These are phyloP conservation scores for Neoconidiobolus thromboides DNA, from an alignment of 371 early-diverging fungal species.

Conservation along the genomic window DNA sequence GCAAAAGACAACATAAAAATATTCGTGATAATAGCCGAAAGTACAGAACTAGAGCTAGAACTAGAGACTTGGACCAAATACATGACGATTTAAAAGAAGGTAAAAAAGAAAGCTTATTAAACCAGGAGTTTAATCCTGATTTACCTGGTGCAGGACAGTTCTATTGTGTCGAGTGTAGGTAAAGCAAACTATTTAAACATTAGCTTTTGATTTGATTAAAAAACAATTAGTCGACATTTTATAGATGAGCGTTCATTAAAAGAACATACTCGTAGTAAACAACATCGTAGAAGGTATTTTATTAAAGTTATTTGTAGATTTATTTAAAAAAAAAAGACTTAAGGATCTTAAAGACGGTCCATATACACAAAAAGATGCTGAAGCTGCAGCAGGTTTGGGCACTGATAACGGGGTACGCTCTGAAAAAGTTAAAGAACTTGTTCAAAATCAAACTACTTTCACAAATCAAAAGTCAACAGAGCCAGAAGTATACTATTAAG, in stretches of 20 bases:
- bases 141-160: constrained; percentile 3
- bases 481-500: too few relatives aligned
- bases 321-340: constrained; percentile 17
- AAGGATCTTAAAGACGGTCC: constrained; percentile 59
- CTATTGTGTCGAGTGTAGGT: constrained; percentile 6
- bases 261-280: constrained; percentile 4
- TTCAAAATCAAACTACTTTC: too few relatives aligned
- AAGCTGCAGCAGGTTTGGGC: constrained; percentile 47
- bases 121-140: constrained; percentile 4
- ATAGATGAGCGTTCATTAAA: constrained; percentile 1
- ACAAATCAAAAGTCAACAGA: too few relatives aligned
- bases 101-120: not conserved
- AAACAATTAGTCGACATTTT: not conserved
- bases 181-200: not conserved
- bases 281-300: constrained; percentile 4
- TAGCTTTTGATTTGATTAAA: not conserved
- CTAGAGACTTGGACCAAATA: constrained; percentile 68
- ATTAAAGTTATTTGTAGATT: not conserved
- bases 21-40: constrained; percentile 33
- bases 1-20: constrained; percentile 34
- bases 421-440: too few relatives aligned
- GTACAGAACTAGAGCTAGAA: constrained; percentile 34
- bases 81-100: constrained; percentile 42
- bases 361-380: constrained; percentile 81
- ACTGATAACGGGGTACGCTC: constrained; percentile 1